These are phyloP conservation scores for Rhizopus stolonifer DNA, from an alignment of 371 early-diverging fungal genomes.

Conservation along the genomic window DNA sequence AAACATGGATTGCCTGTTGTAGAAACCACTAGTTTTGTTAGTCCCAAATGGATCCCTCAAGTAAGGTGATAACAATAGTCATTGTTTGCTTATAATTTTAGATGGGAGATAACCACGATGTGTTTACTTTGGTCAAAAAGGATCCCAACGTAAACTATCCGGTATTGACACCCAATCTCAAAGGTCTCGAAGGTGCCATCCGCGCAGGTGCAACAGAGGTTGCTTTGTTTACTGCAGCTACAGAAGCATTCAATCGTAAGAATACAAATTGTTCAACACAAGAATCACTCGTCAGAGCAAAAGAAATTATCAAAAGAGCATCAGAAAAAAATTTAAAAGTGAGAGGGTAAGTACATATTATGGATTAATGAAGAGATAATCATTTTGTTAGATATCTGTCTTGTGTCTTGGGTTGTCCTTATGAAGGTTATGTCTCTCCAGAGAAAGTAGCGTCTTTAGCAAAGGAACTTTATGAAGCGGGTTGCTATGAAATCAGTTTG, in stretches of 20 bases:
- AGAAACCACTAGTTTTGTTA: constrained; percentile 95
- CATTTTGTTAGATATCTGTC: constrained; percentile 72
- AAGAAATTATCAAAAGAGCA: constrained; percentile 68
- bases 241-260: constrained; percentile 84
- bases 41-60: constrained; percentile 97
- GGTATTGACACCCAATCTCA: constrained; percentile 88
- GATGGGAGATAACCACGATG: constrained; percentile 86
- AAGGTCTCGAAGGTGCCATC: constrained; percentile 83
- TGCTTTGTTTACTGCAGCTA: constrained; percentile 91
- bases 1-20: constrained; percentile 84
- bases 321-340: constrained; percentile 68
- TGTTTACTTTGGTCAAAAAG: constrained; percentile 68
- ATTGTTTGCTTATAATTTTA: constrained; percentile 19
- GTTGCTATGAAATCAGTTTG: constrained; percentile 96
- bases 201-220: constrained; percentile 82
- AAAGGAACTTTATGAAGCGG: constrained; percentile 77
- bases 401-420: constrained; percentile 94
- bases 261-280: constrained; percentile 93
- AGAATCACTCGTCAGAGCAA: constrained; percentile 78
- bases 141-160: constrained; percentile 76
- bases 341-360: constrained; percentile 74
- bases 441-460: constrained; percentile 75
- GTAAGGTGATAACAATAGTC: constrained; percentile 49
- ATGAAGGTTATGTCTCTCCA: constrained; percentile 80
- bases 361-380: no score